Conservation (phyloP, 306 rosid genomes). For the Vicia faba region DNA sequence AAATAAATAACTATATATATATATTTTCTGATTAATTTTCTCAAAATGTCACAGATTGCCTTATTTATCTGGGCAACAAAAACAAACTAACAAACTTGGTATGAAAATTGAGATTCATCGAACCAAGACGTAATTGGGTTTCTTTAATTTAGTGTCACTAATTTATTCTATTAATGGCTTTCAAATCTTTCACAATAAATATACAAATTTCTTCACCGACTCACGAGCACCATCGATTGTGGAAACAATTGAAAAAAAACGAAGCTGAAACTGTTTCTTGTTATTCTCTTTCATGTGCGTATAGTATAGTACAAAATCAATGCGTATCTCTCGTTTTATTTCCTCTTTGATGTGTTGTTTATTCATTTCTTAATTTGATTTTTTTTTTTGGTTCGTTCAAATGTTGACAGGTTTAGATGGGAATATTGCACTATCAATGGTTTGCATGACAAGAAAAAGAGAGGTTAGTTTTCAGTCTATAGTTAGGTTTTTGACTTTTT, state of each 20-base stretch:
- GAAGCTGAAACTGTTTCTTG: conserved; percentile 43
- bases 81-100: neutral
- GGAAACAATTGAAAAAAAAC: conserved; percentile 49
- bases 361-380: neutral
- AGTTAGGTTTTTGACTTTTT: conserved; percentile 24
- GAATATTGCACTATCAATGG: conserved; percentile 72
- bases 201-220: conserved; percentile 33
- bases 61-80: neutral
- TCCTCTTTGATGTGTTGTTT: neutral
- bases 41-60: neutral
- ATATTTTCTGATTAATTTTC: no score
- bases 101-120: neutral
- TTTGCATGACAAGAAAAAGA: conserved; percentile 43
- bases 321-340: neutral
- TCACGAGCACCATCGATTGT: conserved; percentile 63
- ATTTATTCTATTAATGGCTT: neutral
- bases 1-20: no score
- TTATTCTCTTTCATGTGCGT: conserved; percentile 30
- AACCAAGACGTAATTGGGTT: neutral
- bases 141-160: conserved; percentile 1
- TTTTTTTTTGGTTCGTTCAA: neutral
- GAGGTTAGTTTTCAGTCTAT: conserved; percentile 43
- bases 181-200: neutral
- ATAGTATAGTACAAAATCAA: no score
- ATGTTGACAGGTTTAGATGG: conserved; percentile 31